A percentile compares a stretch with the other conserved stretches of the same genome.
Conservation (phyloP, 164 flowering plant genomes). For the Stephania japonica region DNA sequence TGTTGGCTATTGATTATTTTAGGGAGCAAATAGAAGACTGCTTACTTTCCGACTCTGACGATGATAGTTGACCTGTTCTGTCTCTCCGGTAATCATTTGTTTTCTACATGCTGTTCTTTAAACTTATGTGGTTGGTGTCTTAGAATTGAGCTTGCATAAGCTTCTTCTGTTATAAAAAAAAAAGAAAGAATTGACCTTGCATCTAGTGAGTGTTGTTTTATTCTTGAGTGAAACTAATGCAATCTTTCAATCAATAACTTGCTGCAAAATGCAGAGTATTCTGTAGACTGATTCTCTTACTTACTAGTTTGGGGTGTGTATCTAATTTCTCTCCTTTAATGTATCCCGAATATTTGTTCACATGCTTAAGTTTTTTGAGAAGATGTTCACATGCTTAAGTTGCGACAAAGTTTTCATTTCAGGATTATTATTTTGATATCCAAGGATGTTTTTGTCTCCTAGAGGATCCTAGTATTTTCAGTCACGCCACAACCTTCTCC, state of each 20-base stretch:
- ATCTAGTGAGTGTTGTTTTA: not conserved
- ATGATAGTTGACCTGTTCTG: conserved; percentile 31
- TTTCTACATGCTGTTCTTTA: not conserved
- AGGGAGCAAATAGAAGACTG: conserved; percentile 87
- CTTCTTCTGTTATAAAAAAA: too few relatives aligned
- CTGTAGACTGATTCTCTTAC: not conserved
- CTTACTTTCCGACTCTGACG: conserved; percentile 61
- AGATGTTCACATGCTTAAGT: not conserved
- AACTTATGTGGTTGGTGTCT: not conserved
- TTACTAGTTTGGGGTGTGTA: not conserved
- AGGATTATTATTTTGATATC: not conserved
- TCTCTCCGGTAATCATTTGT: not conserved
- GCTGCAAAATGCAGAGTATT: not conserved
- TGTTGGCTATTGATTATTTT: conserved; percentile 11
- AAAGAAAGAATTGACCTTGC: not conserved
- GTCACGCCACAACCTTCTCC: not conserved
- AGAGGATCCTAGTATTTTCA: not conserved
- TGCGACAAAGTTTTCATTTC: not conserved
- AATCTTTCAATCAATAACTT: not conserved
- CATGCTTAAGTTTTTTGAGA: not conserved
- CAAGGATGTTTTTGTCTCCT: not conserved
- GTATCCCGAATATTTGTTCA: not conserved
- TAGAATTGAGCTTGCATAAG: not conserved
- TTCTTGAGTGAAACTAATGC: not conserved
- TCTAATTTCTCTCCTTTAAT: not conserved